Percentiles rank a stretch among this genome's conserved stretches.
phyloP scores from a whole-genome alignment of 768 basidiomycete genomes.

The Mycena indigotica region DNA sequence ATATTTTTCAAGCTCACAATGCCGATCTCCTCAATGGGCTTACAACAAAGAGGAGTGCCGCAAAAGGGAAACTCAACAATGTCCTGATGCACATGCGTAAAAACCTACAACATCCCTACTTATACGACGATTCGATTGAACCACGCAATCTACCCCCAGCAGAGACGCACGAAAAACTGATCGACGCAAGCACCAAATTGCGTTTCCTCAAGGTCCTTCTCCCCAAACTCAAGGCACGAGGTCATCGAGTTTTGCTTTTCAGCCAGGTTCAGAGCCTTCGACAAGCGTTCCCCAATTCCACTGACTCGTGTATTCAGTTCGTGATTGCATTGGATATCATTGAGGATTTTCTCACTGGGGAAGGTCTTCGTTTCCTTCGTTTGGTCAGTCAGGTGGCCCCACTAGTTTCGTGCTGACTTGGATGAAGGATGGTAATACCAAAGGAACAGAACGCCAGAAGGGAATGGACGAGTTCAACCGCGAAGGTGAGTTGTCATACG shows the following conservation, averaged over 20 bases:
- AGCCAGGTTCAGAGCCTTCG: conserved; percentile 77
- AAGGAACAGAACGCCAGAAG: conserved; percentile 83
- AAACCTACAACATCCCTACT: conserved; percentile 90
- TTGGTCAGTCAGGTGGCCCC: conserved; percentile 48
- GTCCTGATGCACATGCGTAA: conserved; percentile 87
- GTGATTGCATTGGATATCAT: conserved; percentile 83
- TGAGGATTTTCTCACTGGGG: conserved; percentile 86
- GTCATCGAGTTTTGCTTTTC: conserved; percentile 89
- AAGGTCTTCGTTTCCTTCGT: conserved; percentile 77
- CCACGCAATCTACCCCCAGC: conserved; percentile 55
- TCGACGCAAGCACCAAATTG: conserved; percentile 86
- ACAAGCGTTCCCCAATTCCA: not conserved
- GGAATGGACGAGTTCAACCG: conserved; percentile 95
- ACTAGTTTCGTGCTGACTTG: not conserved
- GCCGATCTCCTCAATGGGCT: conserved; percentile 65
- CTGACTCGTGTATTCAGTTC: conserved; percentile 56
- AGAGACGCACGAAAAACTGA: conserved; percentile 77
- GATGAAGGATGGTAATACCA: conserved; percentile 83
- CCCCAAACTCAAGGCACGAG: conserved; percentile 80
- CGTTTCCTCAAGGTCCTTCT: conserved; percentile 74
- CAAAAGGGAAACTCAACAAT: conserved; percentile 72
- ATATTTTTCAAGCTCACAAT: conserved; percentile 60
- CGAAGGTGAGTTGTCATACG: conserved; percentile 22
- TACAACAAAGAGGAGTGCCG: conserved; percentile 37
- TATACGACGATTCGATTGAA: conserved; percentile 80